A percentile compares a stretch with the other conserved stretches of the same genome.
phyloP scores from a whole-genome alignment of 495 filamentous ascomycete species.

The Acidomyces sp. region DNA sequence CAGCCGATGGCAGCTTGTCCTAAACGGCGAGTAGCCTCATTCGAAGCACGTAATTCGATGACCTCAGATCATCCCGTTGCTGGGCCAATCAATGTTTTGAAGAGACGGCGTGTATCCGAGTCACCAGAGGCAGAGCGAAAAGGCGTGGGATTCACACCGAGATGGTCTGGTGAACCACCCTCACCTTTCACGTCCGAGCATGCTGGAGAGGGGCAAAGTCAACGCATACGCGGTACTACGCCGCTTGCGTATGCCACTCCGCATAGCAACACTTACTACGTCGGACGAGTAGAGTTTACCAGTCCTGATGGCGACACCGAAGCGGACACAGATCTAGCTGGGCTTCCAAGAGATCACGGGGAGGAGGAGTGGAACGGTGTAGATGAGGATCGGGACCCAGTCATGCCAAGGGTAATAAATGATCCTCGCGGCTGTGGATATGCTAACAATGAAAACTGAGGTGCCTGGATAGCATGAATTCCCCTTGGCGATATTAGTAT shows the following conservation, averaged over 20 bases:
- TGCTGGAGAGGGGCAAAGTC: slow-evolving; percentile 17
- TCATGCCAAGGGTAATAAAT: too few species aligned
- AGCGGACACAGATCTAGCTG: slow-evolving; percentile 10
- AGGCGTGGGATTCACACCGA: slow-evolving; percentile 20
- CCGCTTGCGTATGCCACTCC: slow-evolving; percentile 42
- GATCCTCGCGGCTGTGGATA: too few species aligned
- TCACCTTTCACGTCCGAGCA: slow-evolving; percentile 22
- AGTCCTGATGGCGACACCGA: slow-evolving; percentile 17
- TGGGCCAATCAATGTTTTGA: not conserved
- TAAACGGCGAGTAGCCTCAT: slow-evolving; percentile 31
- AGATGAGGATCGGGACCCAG: slow-evolving; percentile 4
- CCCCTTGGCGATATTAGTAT: slow-evolving; percentile 1
- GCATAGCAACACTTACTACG: slow-evolving; percentile 27
- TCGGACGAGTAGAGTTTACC: slow-evolving; percentile 3
- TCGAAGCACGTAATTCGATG: slow-evolving; percentile 10
- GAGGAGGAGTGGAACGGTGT: slow-evolving; percentile 21
- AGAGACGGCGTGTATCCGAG: slow-evolving; percentile 17
- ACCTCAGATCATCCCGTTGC: too few species aligned
- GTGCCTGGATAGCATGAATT: too few species aligned
- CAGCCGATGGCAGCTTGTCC: slow-evolving; percentile 22
- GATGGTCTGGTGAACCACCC: slow-evolving; percentile 21
- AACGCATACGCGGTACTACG: slow-evolving; percentile 29
- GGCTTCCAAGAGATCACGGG: slow-evolving; percentile 1
- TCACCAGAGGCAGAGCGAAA: slow-evolving; percentile 18
- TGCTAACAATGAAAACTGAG: too few species aligned